These are phyloP conservation scores for Aristolochia contorta DNA, from an alignment of 164 flowering plant genomes.

Conservation along the genomic window DNA sequence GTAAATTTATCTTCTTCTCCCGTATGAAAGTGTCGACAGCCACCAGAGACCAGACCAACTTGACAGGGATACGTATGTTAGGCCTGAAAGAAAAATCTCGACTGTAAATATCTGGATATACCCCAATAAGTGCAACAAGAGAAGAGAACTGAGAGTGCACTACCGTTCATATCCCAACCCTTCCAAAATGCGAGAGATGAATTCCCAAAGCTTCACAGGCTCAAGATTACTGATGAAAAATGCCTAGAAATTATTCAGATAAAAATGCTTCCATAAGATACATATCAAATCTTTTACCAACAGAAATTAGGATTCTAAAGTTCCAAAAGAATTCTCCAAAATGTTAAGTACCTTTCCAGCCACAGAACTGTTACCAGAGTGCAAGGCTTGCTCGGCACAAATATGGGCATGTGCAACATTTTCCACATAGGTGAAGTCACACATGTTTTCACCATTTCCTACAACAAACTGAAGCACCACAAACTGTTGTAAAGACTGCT, in stretches of 20 bases:
- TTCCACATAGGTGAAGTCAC: slow-evolving; percentile 72
- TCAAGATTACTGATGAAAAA: slow-evolving; percentile 75
- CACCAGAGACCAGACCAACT: slow-evolving; percentile 21
- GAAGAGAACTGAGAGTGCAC: background rate
- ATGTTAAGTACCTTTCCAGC: slow-evolving; percentile 68
- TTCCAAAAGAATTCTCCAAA: background rate
- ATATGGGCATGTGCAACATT: slow-evolving; percentile 77
- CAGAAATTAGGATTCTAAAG: background rate
- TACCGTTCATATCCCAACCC: slow-evolving; percentile 79
- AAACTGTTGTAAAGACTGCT: too few species aligned
- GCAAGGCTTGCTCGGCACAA: slow-evolving; percentile 74
- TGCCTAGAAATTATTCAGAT: slow-evolving; percentile 35
- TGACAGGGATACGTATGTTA: slow-evolving; percentile 42
- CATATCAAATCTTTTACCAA: too few species aligned
- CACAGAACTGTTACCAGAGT: slow-evolving; percentile 32
- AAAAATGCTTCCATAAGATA: background rate
- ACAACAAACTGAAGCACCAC: slow-evolving; percentile 48
- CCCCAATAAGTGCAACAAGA: background rate
- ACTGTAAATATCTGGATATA: background rate
- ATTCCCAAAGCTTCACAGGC: slow-evolving; percentile 65
- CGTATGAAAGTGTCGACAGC: slow-evolving; percentile 33
- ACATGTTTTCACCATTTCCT: slow-evolving; percentile 68
- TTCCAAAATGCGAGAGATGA: slow-evolving; percentile 45
- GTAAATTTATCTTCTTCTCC: slow-evolving; percentile 23
- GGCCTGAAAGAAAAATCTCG: slow-evolving; percentile 43